Conservation (phyloP, 352 stramenopile genomes). For the Phytophthora tentaculata region DNA sequence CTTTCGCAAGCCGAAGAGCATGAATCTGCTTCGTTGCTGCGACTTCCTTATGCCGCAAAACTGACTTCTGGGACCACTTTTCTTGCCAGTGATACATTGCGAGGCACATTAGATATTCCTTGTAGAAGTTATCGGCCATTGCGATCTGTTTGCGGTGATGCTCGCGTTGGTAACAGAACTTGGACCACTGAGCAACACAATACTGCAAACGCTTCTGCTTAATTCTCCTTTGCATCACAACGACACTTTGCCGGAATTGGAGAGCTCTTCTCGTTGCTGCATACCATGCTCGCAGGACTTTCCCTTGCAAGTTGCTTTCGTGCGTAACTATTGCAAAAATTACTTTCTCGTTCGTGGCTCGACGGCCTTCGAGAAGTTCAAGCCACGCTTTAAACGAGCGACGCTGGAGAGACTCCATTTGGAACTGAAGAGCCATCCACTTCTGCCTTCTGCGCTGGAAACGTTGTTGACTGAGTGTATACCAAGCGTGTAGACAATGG, state of each 20-base stretch:
- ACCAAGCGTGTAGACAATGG: conserved; percentile 21
- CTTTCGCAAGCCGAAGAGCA: conserved; percentile 16
- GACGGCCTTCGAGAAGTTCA: conserved; percentile 5
- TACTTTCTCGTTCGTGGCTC: conserved; percentile 5
- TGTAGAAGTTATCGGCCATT: conserved; percentile 34
- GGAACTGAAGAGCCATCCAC: conserved; percentile 24
- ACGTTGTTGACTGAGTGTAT: background rate
- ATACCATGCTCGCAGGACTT: conserved; percentile 17
- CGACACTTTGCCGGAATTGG: background rate
- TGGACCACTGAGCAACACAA: conserved; percentile 18
- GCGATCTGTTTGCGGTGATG: conserved; percentile 8
- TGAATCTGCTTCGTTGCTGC: conserved; percentile 4
- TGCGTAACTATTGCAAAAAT: conserved; percentile 7
- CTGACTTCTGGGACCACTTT: conserved; percentile 19
- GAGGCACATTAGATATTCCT: conserved; percentile 35
- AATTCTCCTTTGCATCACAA: background rate
- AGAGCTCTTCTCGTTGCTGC: background rate
- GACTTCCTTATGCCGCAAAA: conserved; percentile 12
- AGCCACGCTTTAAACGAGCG: conserved; percentile 27
- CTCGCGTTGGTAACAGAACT: conserved; percentile 7
- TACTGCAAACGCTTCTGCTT: conserved; percentile 15
- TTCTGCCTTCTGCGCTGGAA: conserved; percentile 7
- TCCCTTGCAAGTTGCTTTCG: conserved; percentile 10
- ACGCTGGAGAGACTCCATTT: conserved; percentile 10
- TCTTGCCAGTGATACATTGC: conserved; percentile 43